Evolutionary conservation across 2,329 filamentous ascomycete species (phyloP), one percentile per base, ranked within the genome.

Genomic region (Dactylellina drechsleri): DNA sequence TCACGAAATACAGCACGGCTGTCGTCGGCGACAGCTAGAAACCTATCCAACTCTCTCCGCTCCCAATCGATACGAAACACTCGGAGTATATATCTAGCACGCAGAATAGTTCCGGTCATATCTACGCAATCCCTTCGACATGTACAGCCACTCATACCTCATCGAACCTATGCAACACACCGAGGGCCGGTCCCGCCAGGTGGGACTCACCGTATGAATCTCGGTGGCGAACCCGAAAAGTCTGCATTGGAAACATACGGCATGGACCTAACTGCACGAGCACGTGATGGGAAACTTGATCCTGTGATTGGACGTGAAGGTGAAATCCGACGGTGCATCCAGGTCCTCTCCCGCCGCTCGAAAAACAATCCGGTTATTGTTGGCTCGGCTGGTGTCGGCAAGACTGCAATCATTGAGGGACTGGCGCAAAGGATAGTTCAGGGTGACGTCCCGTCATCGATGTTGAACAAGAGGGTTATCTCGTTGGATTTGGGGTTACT

Each of bases 321-420:
- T 4, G 95, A 97, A 81, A 97, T 98, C 61, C 92, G 97, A 80
- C 87, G 95, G 58, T 97, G 93, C 0, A 97, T 98, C 73, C 95
- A 98, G 80, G 91, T 99, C 10, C 83, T 99, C 0, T 97, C 93
- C 15, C 86, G 95, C 77, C 86, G 95, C 75, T 98, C 95, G 6
- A 98, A 98, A 83, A 98, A 97, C 79, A 96, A 96, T 78, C 94
- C 94, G 0, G 93, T 97, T 0, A 84, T 97, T n/a, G 97, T 97
- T 71, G 94, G 94, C 76, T 90, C 89, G 54, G 92, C 93, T 7
- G 94, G 93, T 78, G 96, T 92, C 0, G 94, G 94, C 76, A 98
- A 98, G 84, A 98, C 94, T 4, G 93, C 94, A 0, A 92, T 97
- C 60, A 84, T 97, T 2, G 94, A 98, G 83, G 94, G 94, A 1